Conservation (phyloP, 768 basidiomycete genomes). For the Auriscalpium microsporum region DNA sequence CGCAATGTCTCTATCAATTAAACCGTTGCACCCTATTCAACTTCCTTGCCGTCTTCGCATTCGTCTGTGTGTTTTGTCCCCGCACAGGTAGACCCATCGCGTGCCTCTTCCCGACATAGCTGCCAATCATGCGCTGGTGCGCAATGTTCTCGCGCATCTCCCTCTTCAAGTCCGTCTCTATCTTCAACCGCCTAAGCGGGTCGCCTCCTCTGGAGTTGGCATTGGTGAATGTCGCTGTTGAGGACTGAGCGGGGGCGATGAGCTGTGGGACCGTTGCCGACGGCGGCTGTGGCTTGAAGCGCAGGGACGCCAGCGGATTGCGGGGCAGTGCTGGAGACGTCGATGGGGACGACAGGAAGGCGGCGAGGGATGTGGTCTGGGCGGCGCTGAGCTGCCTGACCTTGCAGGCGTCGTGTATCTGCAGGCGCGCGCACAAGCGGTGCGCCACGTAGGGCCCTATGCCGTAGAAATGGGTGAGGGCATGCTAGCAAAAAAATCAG, state of each 20-base stretch:
- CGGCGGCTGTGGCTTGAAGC: conserved; percentile 42
- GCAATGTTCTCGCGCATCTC: conserved; percentile 85
- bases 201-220: conserved; percentile 33
- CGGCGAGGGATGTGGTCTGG: conserved; percentile 87
- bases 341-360: conserved; percentile 85
- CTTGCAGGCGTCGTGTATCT: conserved; percentile 80
- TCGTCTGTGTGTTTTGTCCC: conserved; percentile 87
- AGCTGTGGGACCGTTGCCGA: conserved; percentile 24
- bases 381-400: conserved; percentile 75
- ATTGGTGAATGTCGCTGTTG: conserved; percentile 1
- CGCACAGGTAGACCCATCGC: conserved; percentile 90
- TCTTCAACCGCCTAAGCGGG: conserved; percentile 63
- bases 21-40: conserved; percentile 79
- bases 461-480: conserved; percentile 87
- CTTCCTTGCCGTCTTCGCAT: conserved; percentile 84
- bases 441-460: conserved; percentile 68
- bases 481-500: conserved; percentile 46
- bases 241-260: conserved; percentile 8
- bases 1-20: not conserved
- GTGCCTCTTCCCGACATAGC: conserved; percentile 87
- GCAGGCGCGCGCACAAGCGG: conserved; percentile 83
- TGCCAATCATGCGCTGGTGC: conserved; percentile 90
- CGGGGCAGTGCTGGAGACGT: conserved; percentile 61
- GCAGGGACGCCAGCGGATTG: conserved; percentile 54
- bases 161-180: conserved; percentile 81